Conservation (phyloP, 225 moss, liverwort and hornwort genomes). For the Sphagnum contortum region DNA sequence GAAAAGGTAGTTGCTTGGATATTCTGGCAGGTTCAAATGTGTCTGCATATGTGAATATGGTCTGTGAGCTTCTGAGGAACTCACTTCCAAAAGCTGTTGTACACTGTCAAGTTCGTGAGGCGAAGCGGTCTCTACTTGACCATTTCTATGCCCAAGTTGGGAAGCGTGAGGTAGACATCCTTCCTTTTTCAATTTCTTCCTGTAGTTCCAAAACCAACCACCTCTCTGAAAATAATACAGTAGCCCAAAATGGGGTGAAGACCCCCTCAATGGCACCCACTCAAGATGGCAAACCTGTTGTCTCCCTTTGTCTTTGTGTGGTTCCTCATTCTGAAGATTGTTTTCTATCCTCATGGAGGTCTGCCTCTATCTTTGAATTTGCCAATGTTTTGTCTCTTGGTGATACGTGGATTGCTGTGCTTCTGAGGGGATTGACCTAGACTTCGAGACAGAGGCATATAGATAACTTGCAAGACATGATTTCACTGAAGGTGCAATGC, state of each 20-base stretch:
- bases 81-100: slow-evolving; percentile 56
- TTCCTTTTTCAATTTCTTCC: neutral
- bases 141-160: slow-evolving; percentile 55
- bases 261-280: no score
- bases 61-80: slow-evolving; percentile 32
- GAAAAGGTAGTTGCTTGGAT: neutral
- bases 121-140: slow-evolving; percentile 44
- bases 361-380: no score
- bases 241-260: no score
- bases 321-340: neutral
- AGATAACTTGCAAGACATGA: neutral
- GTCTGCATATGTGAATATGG: slow-evolving; percentile 51
- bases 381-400: no score
- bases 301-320: neutral
- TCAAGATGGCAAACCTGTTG: no score
- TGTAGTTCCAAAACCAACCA: no score
- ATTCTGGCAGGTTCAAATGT: slow-evolving; percentile 37
- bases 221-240: no score
- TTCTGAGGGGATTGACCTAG: neutral
- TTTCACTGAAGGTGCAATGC: neutral
- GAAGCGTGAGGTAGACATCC: slow-evolving; percentile 40
- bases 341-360: neutral
- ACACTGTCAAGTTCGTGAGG: slow-evolving; percentile 62
- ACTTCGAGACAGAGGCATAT: neutral
- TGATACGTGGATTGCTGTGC: no score